Evolutionary conservation across 164 flowering plant species (phyloP), one percentile per base, ranked within the genome.

Genomic region (Umbilicus rupestris): DNA sequence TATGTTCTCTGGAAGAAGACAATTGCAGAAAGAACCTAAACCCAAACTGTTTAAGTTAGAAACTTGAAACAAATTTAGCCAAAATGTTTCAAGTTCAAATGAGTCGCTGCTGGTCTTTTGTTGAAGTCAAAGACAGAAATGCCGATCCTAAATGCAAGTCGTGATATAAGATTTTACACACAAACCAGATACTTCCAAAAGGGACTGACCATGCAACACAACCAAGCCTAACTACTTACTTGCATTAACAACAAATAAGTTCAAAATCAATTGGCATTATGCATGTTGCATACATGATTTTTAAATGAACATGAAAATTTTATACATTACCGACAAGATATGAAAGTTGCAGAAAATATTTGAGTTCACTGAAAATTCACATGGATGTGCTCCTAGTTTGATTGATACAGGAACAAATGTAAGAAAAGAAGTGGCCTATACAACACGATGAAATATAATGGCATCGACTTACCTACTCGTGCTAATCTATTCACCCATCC

Each of bases 401-500:
- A 41, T 41, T 41, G 44, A 6, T 0, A 41, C 12, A 9, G 10
- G 16, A 10, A 41, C 15, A 9, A 41, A 3, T 41, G 57, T 49
- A 49, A 3, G 57, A 50, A 8, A 50, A 5, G 22, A 50, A 29
- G 39, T 29, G n/a, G 10, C 30, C n/a, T 28, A 1, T 3, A 59
- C 19, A 17, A 2, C 12, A 20, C 1, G 22, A 35, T 62, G 65
- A 31, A 60, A n/a, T 35, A 15, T 62, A 14, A n/a, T 15, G 7
- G 1, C 39, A 62, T 1, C 35, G 20, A 41, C 76, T 78, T 75
- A 94, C 98, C 98, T 71, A 90, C 45, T 76, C 84, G 80, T 58
- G 98, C 97, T 44, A 94, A 80, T 39, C 98, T 84, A 77, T 93
- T 93, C 45, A 93, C 95, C 98, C 98, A 93, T 35, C 97, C 92